Evolutionary conservation across 495 filamentous ascomycete genomes (phyloP).

Genomic region (Penicillium canescens): DNA sequence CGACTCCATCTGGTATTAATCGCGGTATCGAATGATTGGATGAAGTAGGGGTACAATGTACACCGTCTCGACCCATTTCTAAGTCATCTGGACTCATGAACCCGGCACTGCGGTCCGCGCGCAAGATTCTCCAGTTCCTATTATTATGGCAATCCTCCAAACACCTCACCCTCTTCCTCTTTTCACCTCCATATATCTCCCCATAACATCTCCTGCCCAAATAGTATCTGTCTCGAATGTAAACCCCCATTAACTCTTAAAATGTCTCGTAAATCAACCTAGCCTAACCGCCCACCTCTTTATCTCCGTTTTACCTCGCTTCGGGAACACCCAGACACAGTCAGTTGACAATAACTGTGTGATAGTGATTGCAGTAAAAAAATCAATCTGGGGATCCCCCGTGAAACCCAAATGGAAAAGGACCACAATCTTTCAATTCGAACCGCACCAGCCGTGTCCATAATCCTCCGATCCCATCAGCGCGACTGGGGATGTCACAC

Average conservation of each 20-base stretch:
- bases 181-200: no score
- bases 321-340: neutral
- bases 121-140: neutral
- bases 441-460: slow-evolving; percentile 13
- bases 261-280: no score
- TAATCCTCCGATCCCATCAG: slow-evolving; percentile 30
- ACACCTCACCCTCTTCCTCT: no score
- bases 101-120: slow-evolving; percentile 17
- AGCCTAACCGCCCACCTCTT: no score
- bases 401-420: neutral
- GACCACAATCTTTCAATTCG: slow-evolving; percentile 14
- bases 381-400: neutral
- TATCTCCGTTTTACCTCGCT: no score
- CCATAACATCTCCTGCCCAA: neutral
- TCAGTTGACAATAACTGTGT: slow-evolving; percentile 18
- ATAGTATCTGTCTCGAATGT: neutral
- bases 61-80: neutral
- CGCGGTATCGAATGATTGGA: neutral
- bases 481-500: slow-evolving; percentile 11
- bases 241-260: neutral
- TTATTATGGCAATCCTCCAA: neutral
- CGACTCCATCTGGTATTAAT: neutral
- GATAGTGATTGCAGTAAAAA: slow-evolving; percentile 12
- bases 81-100: slow-evolving; percentile 11
- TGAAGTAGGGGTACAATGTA: no score